phyloP scores from a whole-genome alignment of 2,329 filamentous ascomycete genomes.

The Metarhizium robertsii region DNA sequence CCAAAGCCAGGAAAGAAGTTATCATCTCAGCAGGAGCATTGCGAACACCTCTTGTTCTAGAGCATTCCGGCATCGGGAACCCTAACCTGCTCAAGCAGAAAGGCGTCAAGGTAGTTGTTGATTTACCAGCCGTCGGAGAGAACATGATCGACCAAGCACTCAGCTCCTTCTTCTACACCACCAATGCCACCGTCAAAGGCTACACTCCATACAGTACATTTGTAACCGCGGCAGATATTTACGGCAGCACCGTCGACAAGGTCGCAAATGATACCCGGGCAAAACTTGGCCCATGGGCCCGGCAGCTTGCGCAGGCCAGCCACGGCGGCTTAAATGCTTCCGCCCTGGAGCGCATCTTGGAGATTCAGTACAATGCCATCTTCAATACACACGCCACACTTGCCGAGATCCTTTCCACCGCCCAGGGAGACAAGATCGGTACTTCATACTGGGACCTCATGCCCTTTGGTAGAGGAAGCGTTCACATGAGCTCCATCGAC shows the following conservation, averaged over 20 bases:
- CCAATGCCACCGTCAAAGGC: constrained; percentile 10
- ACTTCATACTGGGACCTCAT: constrained; percentile 28
- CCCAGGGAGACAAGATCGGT: constrained; percentile 19
- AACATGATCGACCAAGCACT: constrained; percentile 42
- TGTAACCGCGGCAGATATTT: constrained; percentile 23
- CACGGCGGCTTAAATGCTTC: constrained; percentile 17
- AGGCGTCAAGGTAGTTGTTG: constrained; percentile 32
- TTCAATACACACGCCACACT: constrained; percentile 35
- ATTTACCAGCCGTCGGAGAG: constrained; percentile 42
- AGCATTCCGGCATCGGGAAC: constrained; percentile 43
- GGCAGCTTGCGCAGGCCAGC: constrained; percentile 15
- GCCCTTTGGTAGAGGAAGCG: constrained; percentile 29
- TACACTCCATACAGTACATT: constrained; percentile 25
- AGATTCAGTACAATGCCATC: constrained; percentile 37
- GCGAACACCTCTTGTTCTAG: constrained; percentile 41
- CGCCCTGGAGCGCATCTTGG: constrained; percentile 29
- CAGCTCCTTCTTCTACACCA: constrained; percentile 15
- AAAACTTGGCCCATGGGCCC: constrained; percentile 21
- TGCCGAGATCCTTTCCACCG: constrained; percentile 34
- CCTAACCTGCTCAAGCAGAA: constrained; percentile 28
- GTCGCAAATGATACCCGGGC: constrained; percentile 16
- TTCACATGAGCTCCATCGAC: constrained; percentile 28
- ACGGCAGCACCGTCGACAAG: constrained; percentile 16
- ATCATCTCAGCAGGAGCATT: constrained; percentile 39
- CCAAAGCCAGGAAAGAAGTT: constrained; percentile 35